A percentile compares a stretch with the other conserved stretches of the same genome.
Conservation (phyloP, 2,329 filamentous ascomycete genomes). For the Colletotrichum sp. region DNA sequence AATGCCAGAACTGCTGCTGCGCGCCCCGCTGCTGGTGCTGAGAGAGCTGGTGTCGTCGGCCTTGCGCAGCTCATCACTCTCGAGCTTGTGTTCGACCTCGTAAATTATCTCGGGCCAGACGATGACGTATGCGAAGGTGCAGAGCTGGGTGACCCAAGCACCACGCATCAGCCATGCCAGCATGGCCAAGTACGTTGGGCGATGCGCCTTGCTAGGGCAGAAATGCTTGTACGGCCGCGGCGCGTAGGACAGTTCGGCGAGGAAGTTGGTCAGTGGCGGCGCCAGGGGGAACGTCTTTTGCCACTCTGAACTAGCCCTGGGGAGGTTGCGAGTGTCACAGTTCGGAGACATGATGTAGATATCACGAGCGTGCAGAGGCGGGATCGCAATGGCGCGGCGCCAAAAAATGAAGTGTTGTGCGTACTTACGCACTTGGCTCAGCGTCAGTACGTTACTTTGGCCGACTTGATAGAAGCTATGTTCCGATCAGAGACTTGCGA, state of each 20-base stretch:
- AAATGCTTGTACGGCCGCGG: slow-evolving; percentile 84
- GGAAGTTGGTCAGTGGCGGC: slow-evolving; percentile 82
- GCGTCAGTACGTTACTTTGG: slow-evolving; percentile 72
- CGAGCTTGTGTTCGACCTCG: slow-evolving; percentile 75
- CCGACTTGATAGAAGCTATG: slow-evolving; percentile 71
- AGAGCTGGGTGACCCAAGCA: slow-evolving; percentile 92
- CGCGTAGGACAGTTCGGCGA: slow-evolving; percentile 80
- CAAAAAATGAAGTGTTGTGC: slow-evolving; percentile 95
- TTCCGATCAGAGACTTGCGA: slow-evolving; percentile 50
- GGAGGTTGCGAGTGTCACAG: slow-evolving; percentile 76
- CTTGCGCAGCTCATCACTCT: slow-evolving; percentile 63
- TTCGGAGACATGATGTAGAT: slow-evolving; percentile 93
- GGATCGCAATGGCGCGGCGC: slow-evolving; percentile 90
- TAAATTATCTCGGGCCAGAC: slow-evolving; percentile 83
- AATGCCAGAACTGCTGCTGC: slow-evolving; percentile 4
- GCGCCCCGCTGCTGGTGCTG: slow-evolving; percentile 7
- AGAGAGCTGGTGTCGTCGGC: slow-evolving; percentile 23
- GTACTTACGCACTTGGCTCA: slow-evolving; percentile 83
- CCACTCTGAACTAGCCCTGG: slow-evolving; percentile 74
- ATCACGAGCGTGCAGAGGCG: slow-evolving; percentile 87
- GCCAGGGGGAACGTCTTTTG: slow-evolving; percentile 81
- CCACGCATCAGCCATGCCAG: slow-evolving; percentile 91
- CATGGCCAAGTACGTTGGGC: slow-evolving; percentile 86
- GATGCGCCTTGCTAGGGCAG: slow-evolving; percentile 86
- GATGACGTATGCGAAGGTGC: slow-evolving; percentile 88